Evolutionary conservation across 139 green algal species (phyloP).

Genomic region (Desmodesmus armatus): DNA sequence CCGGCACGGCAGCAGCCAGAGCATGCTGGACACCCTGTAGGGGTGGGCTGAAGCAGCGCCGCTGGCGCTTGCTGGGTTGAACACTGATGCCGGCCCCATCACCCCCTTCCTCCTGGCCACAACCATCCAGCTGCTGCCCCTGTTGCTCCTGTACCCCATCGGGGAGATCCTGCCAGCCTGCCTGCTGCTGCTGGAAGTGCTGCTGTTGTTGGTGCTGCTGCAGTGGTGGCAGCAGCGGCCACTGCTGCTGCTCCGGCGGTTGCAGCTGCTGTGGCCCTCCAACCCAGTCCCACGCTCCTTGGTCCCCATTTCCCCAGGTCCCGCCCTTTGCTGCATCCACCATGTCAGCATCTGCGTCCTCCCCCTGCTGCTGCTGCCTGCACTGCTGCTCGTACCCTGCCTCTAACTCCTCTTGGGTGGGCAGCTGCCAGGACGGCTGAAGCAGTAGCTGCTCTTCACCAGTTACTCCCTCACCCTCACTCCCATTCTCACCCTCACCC

Average conservation of each 20-base stretch:
- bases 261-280: neutral
- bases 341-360: neutral
- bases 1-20: neutral
- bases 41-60: neutral
- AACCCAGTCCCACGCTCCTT: neutral
- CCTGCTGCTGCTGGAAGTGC: constrained; percentile 1
- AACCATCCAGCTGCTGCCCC: neutral
- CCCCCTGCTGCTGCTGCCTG: neutral
- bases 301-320: neutral
- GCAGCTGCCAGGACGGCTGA: no score
- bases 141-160: neutral
- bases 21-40: neutral
- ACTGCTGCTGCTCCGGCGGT: neutral
- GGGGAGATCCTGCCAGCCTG: neutral
- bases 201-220: neutral
- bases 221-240: neutral
- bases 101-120: neutral
- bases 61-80: neutral
- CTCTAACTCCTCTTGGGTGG: neutral
- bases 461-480: no score
- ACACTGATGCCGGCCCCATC: neutral
- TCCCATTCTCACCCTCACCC: neutral
- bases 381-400: constrained; percentile 9
- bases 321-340: neutral
- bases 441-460: neutral